Evolutionary conservation across 768 basidiomycete genomes (phyloP).

Genomic region (Daedaleopsis nitida): DNA sequence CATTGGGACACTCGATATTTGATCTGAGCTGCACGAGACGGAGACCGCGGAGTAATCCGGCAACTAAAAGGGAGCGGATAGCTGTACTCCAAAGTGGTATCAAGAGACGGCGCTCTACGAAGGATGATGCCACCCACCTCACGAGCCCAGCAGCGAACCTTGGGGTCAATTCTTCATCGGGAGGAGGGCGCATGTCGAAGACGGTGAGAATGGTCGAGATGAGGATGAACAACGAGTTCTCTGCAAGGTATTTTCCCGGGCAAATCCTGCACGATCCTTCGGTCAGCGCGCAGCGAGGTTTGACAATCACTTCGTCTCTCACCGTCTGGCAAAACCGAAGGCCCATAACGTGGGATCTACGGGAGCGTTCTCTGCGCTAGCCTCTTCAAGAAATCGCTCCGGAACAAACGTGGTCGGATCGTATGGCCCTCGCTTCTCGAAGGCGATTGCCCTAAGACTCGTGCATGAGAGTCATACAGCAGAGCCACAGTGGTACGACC

Average conservation of each 20-base stretch:
- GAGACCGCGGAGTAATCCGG: slow-evolving; percentile 8
- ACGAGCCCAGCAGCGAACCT: slow-evolving; percentile 10
- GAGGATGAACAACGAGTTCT: slow-evolving; percentile 20
- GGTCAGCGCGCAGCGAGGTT: not conserved
- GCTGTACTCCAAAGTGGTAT: not conserved
- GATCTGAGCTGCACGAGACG: not conserved
- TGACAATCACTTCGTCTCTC: not conserved
- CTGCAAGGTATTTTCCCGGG: slow-evolving; percentile 18
- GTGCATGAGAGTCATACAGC: not conserved
- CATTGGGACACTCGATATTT: not conserved
- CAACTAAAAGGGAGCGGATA: slow-evolving; percentile 10
- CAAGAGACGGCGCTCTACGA: not conserved
- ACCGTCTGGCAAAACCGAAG: slow-evolving; percentile 23
- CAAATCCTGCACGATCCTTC: slow-evolving; percentile 4
- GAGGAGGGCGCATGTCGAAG: slow-evolving; percentile 14
- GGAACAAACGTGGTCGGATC: slow-evolving; percentile 20
- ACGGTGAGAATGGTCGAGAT: slow-evolving; percentile 5
- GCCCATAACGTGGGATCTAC: slow-evolving; percentile 5
- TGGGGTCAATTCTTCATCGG: not conserved
- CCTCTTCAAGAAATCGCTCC: slow-evolving; percentile 19
- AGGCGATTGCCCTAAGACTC: slow-evolving; percentile 9
- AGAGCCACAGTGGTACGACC: not conserved
- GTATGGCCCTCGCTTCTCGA: slow-evolving; percentile 13
- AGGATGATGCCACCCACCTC: slow-evolving; percentile 2
- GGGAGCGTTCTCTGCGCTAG: not conserved